Base-by-base conservation (phyloP, 306 rosid genomes). In the Abrus pulchellus region DNA sequence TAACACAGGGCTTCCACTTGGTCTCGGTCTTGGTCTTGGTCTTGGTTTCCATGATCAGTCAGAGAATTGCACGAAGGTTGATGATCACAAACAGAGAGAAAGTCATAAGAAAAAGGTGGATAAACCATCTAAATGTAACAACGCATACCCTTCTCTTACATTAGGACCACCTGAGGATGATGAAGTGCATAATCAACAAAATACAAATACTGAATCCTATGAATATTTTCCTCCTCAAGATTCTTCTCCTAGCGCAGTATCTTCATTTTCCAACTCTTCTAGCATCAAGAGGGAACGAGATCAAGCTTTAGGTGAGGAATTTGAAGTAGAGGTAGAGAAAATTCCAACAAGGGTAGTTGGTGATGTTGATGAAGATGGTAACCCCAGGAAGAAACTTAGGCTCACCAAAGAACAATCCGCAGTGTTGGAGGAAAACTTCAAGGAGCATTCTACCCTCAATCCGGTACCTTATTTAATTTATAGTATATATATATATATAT, bases 331-430 rank as follows among this genome's bases (percentile, higher is more conserved):
- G 40, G 45, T 75, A 41, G 89, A 90, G 56, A 83, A 71, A 57
- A 45, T 49, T 43, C 63, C 50, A 74, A 77, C 84, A 60, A 90
- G 77, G 67, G 66, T 68, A 1, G 57, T 6, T 0, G 83, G 52
- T 28, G 81, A 79, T 72, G 89, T 83, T 27, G 94, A 91, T 14
- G 90, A 87, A 6, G 80, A 88, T 33, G 93, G 86, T 40, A 88
- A 87, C 68, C 90, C 91, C 13, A 87, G 97, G 71, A 94, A 93
- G 88, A 94, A 94, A 83, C 97, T 94, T n/a, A 85, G 99, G 80
- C 94, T 94, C 52, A 85, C 93, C 2, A 91, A 88, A 87, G 79
- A 93, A 67, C 99, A 94, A 85, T 87, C 99, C 0, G 83, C 89
- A 50, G 62, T 91, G 14, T 85, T 94, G 53, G 97, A 94, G 79